A percentile compares a stretch with the other conserved stretches of the same genome.
These are phyloP conservation scores for Mycena epipterygia DNA, from an alignment of 768 basidiomycete species.

Conservation along the genomic window DNA sequence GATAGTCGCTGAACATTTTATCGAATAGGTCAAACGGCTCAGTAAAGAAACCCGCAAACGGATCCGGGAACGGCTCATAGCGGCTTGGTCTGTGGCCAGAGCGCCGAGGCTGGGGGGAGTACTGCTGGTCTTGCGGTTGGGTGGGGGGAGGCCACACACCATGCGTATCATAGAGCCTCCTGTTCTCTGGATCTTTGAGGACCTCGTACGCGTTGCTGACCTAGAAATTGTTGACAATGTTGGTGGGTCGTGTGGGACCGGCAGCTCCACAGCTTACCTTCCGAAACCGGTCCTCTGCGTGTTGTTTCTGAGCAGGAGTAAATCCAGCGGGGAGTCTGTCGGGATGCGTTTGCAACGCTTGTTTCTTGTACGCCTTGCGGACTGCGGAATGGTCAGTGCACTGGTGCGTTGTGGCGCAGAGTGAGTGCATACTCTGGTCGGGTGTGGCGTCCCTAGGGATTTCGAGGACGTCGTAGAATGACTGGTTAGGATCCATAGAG, in stretches of 20 bases:
- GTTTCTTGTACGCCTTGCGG: constrained; percentile 83
- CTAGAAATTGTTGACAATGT: constrained; percentile 56
- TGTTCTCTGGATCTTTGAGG: constrained; percentile 70
- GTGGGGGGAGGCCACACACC: constrained; percentile 81
- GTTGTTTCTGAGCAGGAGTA: constrained; percentile 69
- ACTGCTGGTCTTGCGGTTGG: constrained; percentile 15
- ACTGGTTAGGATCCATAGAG: constrained; percentile 62
- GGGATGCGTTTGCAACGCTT: constrained; percentile 81
- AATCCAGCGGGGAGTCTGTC: constrained; percentile 73
- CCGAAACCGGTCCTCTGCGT: constrained; percentile 70
- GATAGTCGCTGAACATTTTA: constrained; percentile 71
- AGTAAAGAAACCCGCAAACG: constrained; percentile 66
- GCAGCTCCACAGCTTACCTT: constrained; percentile 44
- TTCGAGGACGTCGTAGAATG: constrained; percentile 74
- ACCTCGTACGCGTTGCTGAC: constrained; percentile 87
- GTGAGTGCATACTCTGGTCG: constrained; percentile 71
- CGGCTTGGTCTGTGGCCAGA: not conserved
- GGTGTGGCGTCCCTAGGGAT: constrained; percentile 65
- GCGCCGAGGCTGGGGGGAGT: constrained; percentile 32
- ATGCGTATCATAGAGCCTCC: constrained; percentile 76
- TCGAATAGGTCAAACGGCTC: constrained; percentile 85
- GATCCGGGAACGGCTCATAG: constrained; percentile 53
- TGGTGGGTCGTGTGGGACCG: not conserved
- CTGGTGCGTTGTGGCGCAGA: not conserved
- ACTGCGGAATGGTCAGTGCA: constrained; percentile 57